Percentiles rank a stretch among this genome's conserved stretches.
These are phyloP conservation scores for Camillea tinctor DNA, from an alignment of 2,329 filamentous ascomycete species.

Conservation along the genomic window DNA sequence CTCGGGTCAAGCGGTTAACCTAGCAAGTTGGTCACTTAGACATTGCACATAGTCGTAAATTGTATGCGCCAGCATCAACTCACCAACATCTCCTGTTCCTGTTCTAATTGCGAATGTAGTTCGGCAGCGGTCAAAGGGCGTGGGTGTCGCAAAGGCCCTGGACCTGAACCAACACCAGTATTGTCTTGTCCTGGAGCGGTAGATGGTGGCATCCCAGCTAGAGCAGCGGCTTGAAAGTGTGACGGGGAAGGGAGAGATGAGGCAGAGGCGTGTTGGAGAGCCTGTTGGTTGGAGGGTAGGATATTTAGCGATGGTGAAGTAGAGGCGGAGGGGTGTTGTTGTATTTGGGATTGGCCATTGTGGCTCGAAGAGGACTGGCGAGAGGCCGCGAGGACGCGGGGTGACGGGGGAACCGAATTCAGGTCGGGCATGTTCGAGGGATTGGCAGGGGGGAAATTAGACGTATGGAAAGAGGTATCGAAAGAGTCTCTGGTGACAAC, in stretches of 20 bases:
- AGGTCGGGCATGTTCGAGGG: constrained; percentile 41
- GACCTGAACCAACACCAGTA: constrained; percentile 52
- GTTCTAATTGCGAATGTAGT: constrained; percentile 84
- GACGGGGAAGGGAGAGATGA: constrained; percentile 33
- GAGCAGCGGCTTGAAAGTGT: constrained; percentile 20
- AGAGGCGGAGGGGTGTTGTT: constrained; percentile 32
- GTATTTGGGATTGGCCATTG: constrained; percentile 28
- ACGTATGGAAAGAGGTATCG: neutral
- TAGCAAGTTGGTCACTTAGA: constrained; percentile 35
- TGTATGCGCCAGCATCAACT: neutral
- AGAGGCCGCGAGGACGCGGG: constrained; percentile 42
- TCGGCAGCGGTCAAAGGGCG: constrained; percentile 85
- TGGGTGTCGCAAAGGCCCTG: constrained; percentile 80
- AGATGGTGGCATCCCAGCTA: constrained; percentile 21
- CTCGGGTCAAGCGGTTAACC: constrained; percentile 91
- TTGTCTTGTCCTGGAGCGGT: constrained; percentile 33
- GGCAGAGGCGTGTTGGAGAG: constrained; percentile 43
- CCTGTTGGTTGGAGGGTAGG: constrained; percentile 50
- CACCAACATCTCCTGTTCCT: constrained; percentile 86
- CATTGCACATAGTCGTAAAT: neutral
- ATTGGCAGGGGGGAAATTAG: neutral
- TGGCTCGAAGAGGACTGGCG: constrained; percentile 46
- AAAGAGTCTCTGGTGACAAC: neutral
- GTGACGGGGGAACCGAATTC: constrained; percentile 54
- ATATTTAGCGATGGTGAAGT: constrained; percentile 51